A percentile compares a stretch with the other conserved stretches of the same genome.
Conservation (phyloP, 2,329 filamentous ascomycete species). For the Calonectria pteridis region DNA sequence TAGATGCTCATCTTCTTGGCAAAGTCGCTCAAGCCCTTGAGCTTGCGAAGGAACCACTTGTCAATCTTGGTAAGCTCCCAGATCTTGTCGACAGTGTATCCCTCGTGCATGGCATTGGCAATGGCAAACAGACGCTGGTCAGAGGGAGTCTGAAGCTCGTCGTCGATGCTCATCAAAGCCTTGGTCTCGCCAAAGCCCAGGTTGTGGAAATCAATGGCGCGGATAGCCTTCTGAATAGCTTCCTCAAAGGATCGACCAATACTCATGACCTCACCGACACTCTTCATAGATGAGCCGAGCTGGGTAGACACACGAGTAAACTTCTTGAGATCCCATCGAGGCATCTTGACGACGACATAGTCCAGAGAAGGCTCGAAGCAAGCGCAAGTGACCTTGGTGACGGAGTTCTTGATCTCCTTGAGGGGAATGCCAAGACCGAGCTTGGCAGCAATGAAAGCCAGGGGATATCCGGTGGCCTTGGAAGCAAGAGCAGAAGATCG, state of each 20-base stretch:
- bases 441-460: slow-evolving; percentile 97
- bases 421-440: slow-evolving; percentile 93
- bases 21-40: slow-evolving; percentile 93
- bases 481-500: slow-evolving; percentile 95
- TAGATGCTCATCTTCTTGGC: slow-evolving; percentile 81
- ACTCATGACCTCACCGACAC: slow-evolving; percentile 98
- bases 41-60: slow-evolving; percentile 95
- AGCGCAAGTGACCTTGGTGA: slow-evolving; percentile 94
- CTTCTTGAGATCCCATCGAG: slow-evolving; percentile 98
- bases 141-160: slow-evolving; percentile 95
- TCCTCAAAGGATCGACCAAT: slow-evolving; percentile 98
- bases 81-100: slow-evolving; percentile 95
- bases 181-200: slow-evolving; percentile 93
- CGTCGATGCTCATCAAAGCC: slow-evolving; percentile 94
- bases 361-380: slow-evolving; percentile 99
- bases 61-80: slow-evolving; percentile 99
- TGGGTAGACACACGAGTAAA: slow-evolving; percentile 97
- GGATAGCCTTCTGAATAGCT: slow-evolving; percentile 97
- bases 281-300: slow-evolving; percentile 99
- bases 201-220: slow-evolving; percentile 94
- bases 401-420: slow-evolving; percentile 96
- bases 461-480: slow-evolving; percentile 95
- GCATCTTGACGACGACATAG: slow-evolving; percentile 99
- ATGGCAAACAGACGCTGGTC: slow-evolving; percentile 98
- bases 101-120: slow-evolving; percentile 95